Conservation (phyloP, 352 stramenopile species). For the Phytopythium vexans region DNA sequence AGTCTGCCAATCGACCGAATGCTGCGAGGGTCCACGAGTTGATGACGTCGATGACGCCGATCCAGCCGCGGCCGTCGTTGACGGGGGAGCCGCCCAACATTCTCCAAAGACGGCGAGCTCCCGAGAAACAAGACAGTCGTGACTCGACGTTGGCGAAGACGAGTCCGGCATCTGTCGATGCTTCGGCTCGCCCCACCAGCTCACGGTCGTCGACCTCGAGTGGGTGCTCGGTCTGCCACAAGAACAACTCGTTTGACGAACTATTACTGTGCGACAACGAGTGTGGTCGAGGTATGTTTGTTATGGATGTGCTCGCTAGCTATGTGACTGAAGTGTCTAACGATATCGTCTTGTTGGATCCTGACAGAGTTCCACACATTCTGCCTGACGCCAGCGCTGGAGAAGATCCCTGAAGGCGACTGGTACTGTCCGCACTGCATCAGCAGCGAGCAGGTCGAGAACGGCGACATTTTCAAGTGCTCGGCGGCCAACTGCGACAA, state of each 20-base stretch:
- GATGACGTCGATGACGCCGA: too few relatives aligned
- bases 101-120: too few relatives aligned
- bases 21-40: too few relatives aligned
- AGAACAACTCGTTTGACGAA: conserved; percentile 38
- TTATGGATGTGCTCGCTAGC: not conserved
- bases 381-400: conserved; percentile 39
- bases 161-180: too few relatives aligned
- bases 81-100: too few relatives aligned
- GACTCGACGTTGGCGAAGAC: too few relatives aligned
- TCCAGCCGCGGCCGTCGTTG: too few relatives aligned
- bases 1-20: too few relatives aligned
- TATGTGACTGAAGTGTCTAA: not conserved
- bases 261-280: conserved; percentile 53
- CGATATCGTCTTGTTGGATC: conserved; percentile 3
- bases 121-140: too few relatives aligned
- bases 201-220: not conserved
- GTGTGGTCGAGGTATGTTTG: conserved; percentile 29
- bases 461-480: conserved; percentile 28
- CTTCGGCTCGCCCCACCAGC: not conserved
- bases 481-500: conserved; percentile 28
- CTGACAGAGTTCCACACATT: conserved; percentile 41
- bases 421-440: conserved; percentile 47
- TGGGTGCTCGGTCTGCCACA: conserved; percentile 24
- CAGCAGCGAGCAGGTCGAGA: conserved; percentile 19
- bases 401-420: conserved; percentile 38